phyloP scores from a whole-genome alignment of 202 grass and related monocot genomes.

The Zoysia matrella region DNA sequence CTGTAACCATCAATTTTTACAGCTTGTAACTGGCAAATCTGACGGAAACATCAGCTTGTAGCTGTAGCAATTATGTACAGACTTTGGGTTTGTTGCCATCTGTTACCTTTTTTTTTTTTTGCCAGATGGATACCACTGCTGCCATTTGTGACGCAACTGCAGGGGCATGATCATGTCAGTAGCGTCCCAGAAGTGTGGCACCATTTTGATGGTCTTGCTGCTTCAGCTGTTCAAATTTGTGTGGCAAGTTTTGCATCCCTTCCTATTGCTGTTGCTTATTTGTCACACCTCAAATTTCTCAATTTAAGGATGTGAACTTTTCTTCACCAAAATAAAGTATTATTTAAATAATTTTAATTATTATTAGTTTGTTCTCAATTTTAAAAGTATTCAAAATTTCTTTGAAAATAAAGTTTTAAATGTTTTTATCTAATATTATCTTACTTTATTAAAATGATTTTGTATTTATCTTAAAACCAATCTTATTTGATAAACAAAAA shows the following conservation, averaged over 20 bases:
- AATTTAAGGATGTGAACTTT: too few species aligned
- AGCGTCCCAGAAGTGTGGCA: neutral
- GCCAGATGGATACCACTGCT: slow-evolving; percentile 5
- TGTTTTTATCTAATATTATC: too few species aligned
- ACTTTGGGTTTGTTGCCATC: neutral
- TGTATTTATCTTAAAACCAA: too few species aligned
- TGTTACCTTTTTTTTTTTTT: too few species aligned
- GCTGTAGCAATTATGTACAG: slow-evolving; percentile 15
- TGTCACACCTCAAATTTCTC: too few species aligned
- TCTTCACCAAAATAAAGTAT: too few species aligned
- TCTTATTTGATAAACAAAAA: too few species aligned
- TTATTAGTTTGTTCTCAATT: too few species aligned
- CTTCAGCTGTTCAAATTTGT: neutral
- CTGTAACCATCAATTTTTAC: neutral
- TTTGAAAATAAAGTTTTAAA: too few species aligned
- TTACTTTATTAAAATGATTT: too few species aligned
- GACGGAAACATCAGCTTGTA: slow-evolving; percentile 11
- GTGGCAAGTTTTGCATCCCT: neutral
- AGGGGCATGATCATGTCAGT: neutral
- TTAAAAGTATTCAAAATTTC: too few species aligned
- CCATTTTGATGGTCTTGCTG: neutral
- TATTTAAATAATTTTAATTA: too few species aligned
- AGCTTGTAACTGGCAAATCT: slow-evolving; percentile 39
- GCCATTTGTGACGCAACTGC: neutral
- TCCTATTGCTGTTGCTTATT: neutral